These are phyloP conservation scores for Kazachstania martiniae DNA, from an alignment of 805 yeast genomes.

Conservation along the genomic window DNA sequence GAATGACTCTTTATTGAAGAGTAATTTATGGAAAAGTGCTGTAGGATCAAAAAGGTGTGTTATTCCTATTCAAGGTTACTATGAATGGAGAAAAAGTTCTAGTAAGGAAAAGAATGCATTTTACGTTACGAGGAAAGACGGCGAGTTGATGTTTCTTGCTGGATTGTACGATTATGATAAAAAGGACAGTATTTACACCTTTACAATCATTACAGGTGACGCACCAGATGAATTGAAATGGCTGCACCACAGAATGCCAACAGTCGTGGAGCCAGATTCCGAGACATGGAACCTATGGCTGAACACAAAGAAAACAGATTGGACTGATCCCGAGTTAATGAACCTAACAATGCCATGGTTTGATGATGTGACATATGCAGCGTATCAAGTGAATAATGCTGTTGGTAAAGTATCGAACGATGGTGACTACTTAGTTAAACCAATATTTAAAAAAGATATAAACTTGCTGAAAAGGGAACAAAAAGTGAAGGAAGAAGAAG, in stretches of 20 bases:
- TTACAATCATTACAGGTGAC: slow-evolving; percentile 63
- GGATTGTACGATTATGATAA: slow-evolving; percentile 35
- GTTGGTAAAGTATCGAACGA: slow-evolving; percentile 55
- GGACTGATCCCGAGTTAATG: slow-evolving; percentile 33
- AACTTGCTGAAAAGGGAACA: slow-evolving; percentile 3
- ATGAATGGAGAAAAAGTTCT: slow-evolving; percentile 51
- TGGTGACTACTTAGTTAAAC: slow-evolving; percentile 25
- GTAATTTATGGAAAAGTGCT: slow-evolving; percentile 48
- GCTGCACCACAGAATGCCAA: slow-evolving; percentile 75
- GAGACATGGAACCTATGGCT: slow-evolving; percentile 59
- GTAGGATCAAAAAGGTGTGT: slow-evolving; percentile 49
- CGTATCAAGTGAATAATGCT: slow-evolving; percentile 45
- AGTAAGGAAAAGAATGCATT: slow-evolving; percentile 46
- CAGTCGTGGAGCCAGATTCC: slow-evolving; percentile 49
- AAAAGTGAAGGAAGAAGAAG: slow-evolving; percentile 1
- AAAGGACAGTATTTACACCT: slow-evolving; percentile 32
- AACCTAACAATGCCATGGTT: slow-evolving; percentile 31
- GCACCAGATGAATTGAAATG: slow-evolving; percentile 52
- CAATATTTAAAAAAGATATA: slow-evolving; percentile 7
- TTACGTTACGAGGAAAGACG: slow-evolving; percentile 45
- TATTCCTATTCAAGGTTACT: slow-evolving; percentile 74
- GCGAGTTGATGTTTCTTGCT: slow-evolving; percentile 52
- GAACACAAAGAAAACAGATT: slow-evolving; percentile 27
- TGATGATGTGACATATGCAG: slow-evolving; percentile 31
- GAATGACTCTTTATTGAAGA: slow-evolving; percentile 30